These are phyloP conservation scores for Teunomyces funiuensis DNA, from an alignment of 805 yeast species.

Conservation along the genomic window DNA sequence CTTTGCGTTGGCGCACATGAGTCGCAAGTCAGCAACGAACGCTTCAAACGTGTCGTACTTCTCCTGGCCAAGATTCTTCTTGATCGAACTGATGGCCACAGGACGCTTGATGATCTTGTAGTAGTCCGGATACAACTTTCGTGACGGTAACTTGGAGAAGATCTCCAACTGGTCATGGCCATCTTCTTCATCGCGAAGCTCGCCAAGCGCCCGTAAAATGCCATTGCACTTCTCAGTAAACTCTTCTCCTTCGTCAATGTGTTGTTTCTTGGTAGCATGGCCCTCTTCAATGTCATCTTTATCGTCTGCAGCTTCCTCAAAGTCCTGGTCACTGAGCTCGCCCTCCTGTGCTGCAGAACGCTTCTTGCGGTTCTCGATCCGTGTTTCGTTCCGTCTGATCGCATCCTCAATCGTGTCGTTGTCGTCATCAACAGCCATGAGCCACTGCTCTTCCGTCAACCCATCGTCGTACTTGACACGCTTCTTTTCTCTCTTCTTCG, in stretches of 20 bases:
- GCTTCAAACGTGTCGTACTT: conserved; percentile 40
- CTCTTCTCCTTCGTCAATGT: conserved; percentile 15
- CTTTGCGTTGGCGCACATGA: conserved; percentile 69
- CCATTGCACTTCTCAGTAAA: conserved; percentile 23
- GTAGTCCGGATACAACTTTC: conserved; percentile 80
- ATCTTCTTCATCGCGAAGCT: conserved; percentile 44
- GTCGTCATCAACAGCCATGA: conserved; percentile 75
- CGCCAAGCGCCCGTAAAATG: conserved; percentile 44
- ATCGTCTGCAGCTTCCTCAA: conserved; percentile 25
- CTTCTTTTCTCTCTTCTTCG: conserved; percentile 28
- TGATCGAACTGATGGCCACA: conserved; percentile 55
- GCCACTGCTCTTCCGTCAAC: conserved; percentile 48
- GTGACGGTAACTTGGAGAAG: conserved; percentile 71
- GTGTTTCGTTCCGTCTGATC: conserved; percentile 48
- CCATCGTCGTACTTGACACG: conserved; percentile 30
- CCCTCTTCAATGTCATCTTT: conserved; percentile 14
- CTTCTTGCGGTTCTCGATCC: conserved; percentile 41
- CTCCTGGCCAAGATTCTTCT: conserved; percentile 46
- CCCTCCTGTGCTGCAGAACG: conserved; percentile 15
- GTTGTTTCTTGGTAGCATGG: conserved; percentile 9
- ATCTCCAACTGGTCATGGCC: conserved; percentile 37
- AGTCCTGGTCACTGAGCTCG: conserved; percentile 22
- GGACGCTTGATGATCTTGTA: conserved; percentile 63
- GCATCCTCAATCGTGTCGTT: conserved; percentile 63
- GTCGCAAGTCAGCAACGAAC: conserved; percentile 59